These are phyloP conservation scores for Penicillium waksmanii DNA, from an alignment of 495 filamentous ascomycete genomes.

Conservation along the genomic window DNA sequence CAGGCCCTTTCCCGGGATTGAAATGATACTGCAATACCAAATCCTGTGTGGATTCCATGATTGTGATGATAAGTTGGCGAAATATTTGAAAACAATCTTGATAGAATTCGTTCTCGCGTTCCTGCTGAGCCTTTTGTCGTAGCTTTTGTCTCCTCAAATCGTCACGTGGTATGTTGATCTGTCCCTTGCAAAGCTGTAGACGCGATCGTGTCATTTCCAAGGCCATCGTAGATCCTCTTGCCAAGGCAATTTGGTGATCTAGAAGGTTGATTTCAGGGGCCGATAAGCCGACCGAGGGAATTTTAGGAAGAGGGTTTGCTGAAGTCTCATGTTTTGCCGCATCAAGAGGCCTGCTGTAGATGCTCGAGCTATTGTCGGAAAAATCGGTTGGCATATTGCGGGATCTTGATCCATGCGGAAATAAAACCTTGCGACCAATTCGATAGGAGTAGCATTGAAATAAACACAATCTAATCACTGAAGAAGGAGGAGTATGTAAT, in stretches of 20 bases:
- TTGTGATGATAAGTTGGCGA: background rate
- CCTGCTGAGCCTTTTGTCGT: slow-evolving; percentile 11
- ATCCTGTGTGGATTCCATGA: slow-evolving; percentile 2
- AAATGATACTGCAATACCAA: slow-evolving; percentile 10
- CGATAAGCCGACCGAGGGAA: background rate
- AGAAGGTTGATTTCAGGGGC: background rate
- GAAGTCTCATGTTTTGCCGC: background rate
- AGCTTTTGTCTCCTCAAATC: slow-evolving; percentile 11
- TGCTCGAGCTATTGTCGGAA: background rate
- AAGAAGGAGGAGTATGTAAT: too few species aligned
- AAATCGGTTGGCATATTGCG: too few species aligned
- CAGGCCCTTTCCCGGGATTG: slow-evolving; percentile 6
- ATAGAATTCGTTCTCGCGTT: slow-evolving; percentile 19
- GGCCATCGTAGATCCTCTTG: slow-evolving; percentile 9
- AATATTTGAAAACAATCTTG: slow-evolving; percentile 8
- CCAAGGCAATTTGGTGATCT: slow-evolving; percentile 14
- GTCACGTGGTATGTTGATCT: background rate
- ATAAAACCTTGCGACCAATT: too few species aligned
- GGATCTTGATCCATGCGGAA: too few species aligned
- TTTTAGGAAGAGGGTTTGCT: background rate
- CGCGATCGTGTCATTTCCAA: slow-evolving; percentile 18
- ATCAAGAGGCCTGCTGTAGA: background rate
- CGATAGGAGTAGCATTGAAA: too few species aligned
- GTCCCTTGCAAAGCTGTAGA: slow-evolving; percentile 9
- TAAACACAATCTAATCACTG: too few species aligned